phyloP scores from a whole-genome alignment of 148 eudicot genomes.

The Vaccinium vitisidaea region DNA sequence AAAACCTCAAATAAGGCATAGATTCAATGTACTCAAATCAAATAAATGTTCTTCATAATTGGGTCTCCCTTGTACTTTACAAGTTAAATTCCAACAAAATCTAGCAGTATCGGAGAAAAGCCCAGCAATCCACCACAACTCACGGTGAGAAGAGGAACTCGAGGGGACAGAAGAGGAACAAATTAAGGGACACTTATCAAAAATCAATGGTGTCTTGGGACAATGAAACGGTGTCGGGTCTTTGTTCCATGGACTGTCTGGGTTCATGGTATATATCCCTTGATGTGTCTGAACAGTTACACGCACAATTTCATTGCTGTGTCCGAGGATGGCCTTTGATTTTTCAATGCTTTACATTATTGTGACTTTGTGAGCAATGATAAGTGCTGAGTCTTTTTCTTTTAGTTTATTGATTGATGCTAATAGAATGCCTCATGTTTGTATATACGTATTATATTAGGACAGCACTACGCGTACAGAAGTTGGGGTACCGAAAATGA shows the following conservation, averaged over 20 bases:
- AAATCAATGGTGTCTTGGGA: slow-evolving; percentile 8
- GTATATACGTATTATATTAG: no score
- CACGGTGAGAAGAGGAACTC: background rate
- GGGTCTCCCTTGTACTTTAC: background rate
- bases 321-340: background rate
- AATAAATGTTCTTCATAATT: background rate
- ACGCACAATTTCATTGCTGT: background rate
- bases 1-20: background rate
- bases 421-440: no score
- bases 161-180: slow-evolving; percentile 16
- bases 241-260: slow-evolving; percentile 8
- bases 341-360: background rate
- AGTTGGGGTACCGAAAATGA: no score
- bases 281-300: background rate
- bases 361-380: background rate
- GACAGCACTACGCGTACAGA: no score
- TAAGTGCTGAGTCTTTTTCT: background rate
- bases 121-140: background rate
- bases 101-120: background rate
- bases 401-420: no score
- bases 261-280: slow-evolving; percentile 14
- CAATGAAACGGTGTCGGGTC: slow-evolving; percentile 11
- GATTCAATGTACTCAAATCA: background rate
- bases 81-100: background rate
- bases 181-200: slow-evolving; percentile 5